These are phyloP conservation scores for Auricularia cornea DNA, from an alignment of 768 basidiomycete species.

Conservation along the genomic window DNA sequence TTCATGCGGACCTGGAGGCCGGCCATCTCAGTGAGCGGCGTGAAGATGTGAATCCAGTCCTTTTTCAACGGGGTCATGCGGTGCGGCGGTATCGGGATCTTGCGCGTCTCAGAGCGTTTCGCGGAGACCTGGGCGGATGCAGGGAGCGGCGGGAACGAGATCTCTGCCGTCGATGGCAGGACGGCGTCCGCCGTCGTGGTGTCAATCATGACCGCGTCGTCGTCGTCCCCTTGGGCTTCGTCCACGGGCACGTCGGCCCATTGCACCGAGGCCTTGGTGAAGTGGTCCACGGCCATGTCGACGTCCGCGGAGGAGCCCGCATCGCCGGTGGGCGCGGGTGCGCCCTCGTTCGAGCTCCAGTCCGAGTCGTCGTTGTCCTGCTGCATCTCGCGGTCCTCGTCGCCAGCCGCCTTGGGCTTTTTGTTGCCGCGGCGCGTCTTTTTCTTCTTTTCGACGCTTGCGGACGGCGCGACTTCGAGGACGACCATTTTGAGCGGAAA, in stretches of 20 bases:
- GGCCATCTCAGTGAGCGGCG: slow-evolving; percentile 89
- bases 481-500: not conserved
- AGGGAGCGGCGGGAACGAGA: slow-evolving; percentile 63
- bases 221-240: slow-evolving; percentile 29
- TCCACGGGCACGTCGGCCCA: not conserved
- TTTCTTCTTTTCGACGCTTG: slow-evolving; percentile 4
- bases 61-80: slow-evolving; percentile 96
- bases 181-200: slow-evolving; percentile 32
- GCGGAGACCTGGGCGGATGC: slow-evolving; percentile 46
- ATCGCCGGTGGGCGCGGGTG: slow-evolving; percentile 5
- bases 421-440: slow-evolving; percentile 6
- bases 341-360: slow-evolving; percentile 5
- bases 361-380: not conserved
- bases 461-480: not conserved
- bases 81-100: slow-evolving; percentile 90
- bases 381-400: slow-evolving; percentile 3
- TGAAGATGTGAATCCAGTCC: slow-evolving; percentile 93
- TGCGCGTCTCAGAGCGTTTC: slow-evolving; percentile 76
- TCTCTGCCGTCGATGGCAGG: slow-evolving; percentile 42
- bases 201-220: slow-evolving; percentile 60
- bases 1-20: slow-evolving; percentile 98
- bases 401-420: slow-evolving; percentile 1
- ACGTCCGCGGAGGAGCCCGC: slow-evolving; percentile 12
- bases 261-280: slow-evolving; percentile 1
- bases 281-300: slow-evolving; percentile 18